Base-by-base conservation (phyloP, 2,329 filamentous ascomycete species). In the Nectriaceae sp. region DNA sequence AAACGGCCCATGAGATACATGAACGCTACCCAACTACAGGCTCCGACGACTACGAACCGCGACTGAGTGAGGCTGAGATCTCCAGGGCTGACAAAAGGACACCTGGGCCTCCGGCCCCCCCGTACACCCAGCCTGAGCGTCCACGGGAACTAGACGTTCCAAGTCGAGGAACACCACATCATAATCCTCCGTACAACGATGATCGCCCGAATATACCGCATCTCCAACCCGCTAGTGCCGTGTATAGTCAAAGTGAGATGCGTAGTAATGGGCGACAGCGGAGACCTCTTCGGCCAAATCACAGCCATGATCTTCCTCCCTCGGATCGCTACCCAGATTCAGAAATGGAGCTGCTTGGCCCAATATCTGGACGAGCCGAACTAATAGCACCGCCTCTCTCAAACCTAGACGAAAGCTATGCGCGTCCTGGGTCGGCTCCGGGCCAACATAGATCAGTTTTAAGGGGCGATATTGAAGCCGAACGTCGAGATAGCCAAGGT, bases 221-320 rank as follows among this genome's bases (percentile, higher is more conserved):
- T 41, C 55, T 68, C 31, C 52, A 55, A 33, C 61, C 65, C 21
- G 62, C 64, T 8, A 62, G 61, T 29, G 55, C 55, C 40, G 60
- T 67, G n/a, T 68, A 68, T 60, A 46, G 38, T 54, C 66, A 29
- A 29, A 6, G 24, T 29, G 24, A 29, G 13, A 29, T 6, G 13
- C 6, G 24, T 6, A 29, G 24, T 29, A 29, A 13, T 29, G n/a
- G n/a, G n/a, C n/a, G n/a, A n/a, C n/a, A n/a, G n/a, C n/a, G n/a
- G n/a, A n/a, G n/a, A n/a, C n/a, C n/a, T 16, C 31, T 45, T 21
- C 31, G 26, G 20, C 16, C 29, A 21, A 21, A 19, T n/a, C 8
- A 41, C n/a, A n/a, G n/a, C n/a, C n/a, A n/a, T n/a, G n/a, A n/a
- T n/a, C n/a, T n/a, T n/a, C n/a, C n/a, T n/a, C n/a, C n/a, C n/a